Conservation (phyloP, 257 asterid genomes). For the Lycium barbarum region DNA sequence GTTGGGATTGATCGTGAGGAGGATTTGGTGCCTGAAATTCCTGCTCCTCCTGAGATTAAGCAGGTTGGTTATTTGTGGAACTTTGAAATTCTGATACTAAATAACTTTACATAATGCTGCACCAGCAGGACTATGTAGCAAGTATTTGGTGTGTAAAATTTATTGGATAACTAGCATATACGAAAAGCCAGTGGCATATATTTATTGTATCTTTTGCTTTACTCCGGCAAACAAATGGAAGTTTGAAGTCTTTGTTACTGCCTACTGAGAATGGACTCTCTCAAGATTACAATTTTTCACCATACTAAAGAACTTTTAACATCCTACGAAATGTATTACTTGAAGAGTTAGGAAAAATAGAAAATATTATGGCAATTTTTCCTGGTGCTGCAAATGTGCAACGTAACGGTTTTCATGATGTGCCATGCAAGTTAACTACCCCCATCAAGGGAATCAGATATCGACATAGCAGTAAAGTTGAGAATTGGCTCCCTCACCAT, state of each 20-base stretch:
- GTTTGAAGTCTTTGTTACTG: neutral
- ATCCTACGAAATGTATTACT: neutral
- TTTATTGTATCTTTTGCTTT: neutral
- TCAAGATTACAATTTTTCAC: neutral
- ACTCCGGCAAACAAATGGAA: neutral
- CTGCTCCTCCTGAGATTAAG: constrained; percentile 98
- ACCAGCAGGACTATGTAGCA: neutral
- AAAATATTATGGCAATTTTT: neutral
- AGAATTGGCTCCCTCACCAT: neutral
- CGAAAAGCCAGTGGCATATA: neutral
- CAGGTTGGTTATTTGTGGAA: constrained; percentile 55
- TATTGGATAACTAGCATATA: constrained; percentile 20
- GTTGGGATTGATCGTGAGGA: constrained; percentile 87
- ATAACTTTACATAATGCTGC: neutral
- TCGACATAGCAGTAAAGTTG: neutral
- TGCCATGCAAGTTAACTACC: neutral
- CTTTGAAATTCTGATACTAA: neutral
- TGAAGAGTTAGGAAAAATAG: neutral
- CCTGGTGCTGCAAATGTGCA: neutral
- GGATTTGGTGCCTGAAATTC: constrained; percentile 95
- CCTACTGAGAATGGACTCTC: neutral
- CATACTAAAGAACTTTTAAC: neutral
- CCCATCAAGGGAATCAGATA: neutral
- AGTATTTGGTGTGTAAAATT: neutral
- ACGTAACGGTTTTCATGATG: neutral